Percentiles rank a stretch among this genome's conserved stretches.
These are phyloP conservation scores for Trypanosoma caninum DNA, from an alignment of 208 protist species.

Conservation along the genomic window DNA sequence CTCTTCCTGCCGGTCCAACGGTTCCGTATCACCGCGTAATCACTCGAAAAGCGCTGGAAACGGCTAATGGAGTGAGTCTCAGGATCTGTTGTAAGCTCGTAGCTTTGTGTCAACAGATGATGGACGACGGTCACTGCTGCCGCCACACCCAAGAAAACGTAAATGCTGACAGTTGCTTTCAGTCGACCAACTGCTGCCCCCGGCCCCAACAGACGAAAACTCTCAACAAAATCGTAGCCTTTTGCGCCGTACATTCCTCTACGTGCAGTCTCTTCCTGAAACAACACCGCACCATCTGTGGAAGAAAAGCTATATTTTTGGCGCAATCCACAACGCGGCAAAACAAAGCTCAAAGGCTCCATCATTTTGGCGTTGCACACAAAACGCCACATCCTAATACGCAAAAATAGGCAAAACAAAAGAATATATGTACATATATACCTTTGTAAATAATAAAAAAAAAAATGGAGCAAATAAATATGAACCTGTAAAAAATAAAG, in stretches of 20 bases:
- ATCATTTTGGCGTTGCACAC: too few species aligned
- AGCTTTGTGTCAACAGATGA: conserved; percentile 64
- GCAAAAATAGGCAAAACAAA: too few species aligned
- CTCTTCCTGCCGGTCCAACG: conserved; percentile 34
- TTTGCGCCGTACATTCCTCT: conserved; percentile 1
- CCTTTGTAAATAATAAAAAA: too few species aligned
- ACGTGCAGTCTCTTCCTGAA: background rate
- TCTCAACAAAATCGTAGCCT: conserved; percentile 41
- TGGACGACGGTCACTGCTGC: conserved; percentile 32
- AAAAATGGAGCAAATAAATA: too few species aligned
- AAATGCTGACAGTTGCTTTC: conserved; percentile 22
- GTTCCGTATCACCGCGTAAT: conserved; percentile 68
- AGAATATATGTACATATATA: too few species aligned
- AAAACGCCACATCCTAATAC: too few species aligned
- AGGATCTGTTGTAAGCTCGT: conserved; percentile 58
- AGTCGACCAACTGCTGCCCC: conserved; percentile 26
- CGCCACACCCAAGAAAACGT: conserved; percentile 24
- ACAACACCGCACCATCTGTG: background rate
- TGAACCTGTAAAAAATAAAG: too few species aligned
- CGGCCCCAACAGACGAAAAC: conserved; percentile 30
- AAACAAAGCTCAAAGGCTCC: background rate
- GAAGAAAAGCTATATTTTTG: background rate
- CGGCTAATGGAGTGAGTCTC: conserved; percentile 40
- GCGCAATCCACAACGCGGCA: background rate
- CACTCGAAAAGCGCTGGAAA: conserved; percentile 59